Evolutionary conservation across 306 rosid species (phyloP).

Genomic region (Lathyrus tuberosus): DNA sequence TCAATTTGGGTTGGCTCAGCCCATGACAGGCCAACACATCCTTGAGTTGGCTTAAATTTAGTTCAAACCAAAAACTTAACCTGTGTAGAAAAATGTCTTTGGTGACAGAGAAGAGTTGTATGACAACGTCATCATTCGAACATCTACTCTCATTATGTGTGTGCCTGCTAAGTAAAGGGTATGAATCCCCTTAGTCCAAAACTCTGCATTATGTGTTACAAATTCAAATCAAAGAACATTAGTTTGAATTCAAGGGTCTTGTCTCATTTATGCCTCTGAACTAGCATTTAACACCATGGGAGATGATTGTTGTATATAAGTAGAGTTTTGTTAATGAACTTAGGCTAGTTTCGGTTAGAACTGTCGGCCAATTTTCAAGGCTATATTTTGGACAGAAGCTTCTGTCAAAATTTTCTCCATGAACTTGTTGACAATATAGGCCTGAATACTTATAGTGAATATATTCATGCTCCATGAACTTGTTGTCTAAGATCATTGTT

Average conservation of each 20-base stretch:
- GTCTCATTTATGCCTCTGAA: not conserved
- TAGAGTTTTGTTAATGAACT: not conserved
- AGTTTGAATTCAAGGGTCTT: not conserved
- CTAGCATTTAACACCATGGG: not conserved
- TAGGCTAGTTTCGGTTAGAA: no score
- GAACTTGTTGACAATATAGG: no score
- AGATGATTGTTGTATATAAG: not conserved
- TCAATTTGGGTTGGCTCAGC: not conserved
- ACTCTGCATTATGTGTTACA: not conserved
- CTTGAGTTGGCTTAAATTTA: not conserved
- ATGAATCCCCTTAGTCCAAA: not conserved
- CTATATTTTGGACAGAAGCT: no score
- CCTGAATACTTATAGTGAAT: no score
- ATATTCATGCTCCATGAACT: no score
- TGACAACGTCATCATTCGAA: not conserved
- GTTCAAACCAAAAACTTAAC: not conserved
- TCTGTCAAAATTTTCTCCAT: no score
- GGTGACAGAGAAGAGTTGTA: not conserved
- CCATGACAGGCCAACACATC: not conserved
- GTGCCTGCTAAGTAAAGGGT: not conserved
- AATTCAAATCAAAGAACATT: not conserved
- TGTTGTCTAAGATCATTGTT: no score
- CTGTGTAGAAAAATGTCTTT: not conserved
- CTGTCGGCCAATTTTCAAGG: no score
- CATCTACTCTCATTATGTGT: not conserved